Base-by-base conservation (phyloP, 495 filamentous ascomycete species). In the Hamigera avellanea region DNA sequence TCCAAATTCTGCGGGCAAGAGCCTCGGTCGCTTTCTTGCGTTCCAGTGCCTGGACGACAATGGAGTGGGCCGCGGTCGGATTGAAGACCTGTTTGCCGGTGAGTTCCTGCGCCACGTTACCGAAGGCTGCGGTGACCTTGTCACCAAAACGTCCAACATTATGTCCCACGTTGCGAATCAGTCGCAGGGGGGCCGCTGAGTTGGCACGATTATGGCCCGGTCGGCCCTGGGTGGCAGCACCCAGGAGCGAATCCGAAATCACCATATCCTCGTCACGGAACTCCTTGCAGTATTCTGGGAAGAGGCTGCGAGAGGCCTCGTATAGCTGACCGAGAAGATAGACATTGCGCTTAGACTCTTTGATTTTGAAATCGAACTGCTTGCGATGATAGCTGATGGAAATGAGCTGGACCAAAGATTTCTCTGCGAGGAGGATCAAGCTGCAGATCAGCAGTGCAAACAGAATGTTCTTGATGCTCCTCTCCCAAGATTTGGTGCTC, bases 1-100 rank as follows among this genome's bases (percentile, higher is more conserved):
- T 94, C 91, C 91, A 98, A 40, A 98, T 76, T 53, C 91, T 79
- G 43, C 76, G 80, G 5, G 87, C 91, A 41, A 98, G 61, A 17
- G 89, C 91, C 59, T 95, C 89, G 2, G 86, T 81, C 15, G 81
- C 82, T 26, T 69, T 66, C 27, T 75, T 76, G 47, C 82, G 86
- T 52, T 93, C 88, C 36, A 98, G 67, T 2, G 89, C 91, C 45
- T 93, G 75, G 8, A 93, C 66, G 3, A 95, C 85, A 32, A 94
- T 74, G 1, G 86, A 87, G 53, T 94, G 87, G 2, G 88, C 80
- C 1, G 83, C 79, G 36, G 78, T 83, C 6, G 87, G 80, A 59
- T 95, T 89, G 61, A 98, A 93, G 17, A 94, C 76, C 44, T 94
- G 73, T 63, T 93, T 94, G 36, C 91, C 91, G 0, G 88, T 93